Base-by-base conservation (phyloP, 1,284 basidiomycete genomes). In the Sphaerobolus stellatus region DNA sequence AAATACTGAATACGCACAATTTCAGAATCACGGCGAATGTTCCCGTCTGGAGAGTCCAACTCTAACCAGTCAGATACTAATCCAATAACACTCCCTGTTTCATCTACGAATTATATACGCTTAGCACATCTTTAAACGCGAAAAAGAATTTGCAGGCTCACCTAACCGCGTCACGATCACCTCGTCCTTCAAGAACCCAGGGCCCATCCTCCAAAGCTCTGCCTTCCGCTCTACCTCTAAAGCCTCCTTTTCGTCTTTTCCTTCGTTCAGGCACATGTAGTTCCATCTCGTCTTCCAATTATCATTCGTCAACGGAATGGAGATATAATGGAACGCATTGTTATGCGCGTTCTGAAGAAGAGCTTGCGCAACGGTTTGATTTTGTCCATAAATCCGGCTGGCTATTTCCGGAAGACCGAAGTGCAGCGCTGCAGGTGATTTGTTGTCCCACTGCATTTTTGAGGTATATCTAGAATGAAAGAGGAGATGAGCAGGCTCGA, bases 21-120 rank as follows among this genome's bases (percentile, higher is more conserved):
- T 73, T 98, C 97, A 50, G 94, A 90, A 67, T 99, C 97, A 63
- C 96, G 91, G 44, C 97, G 84, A 56, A 99, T 89, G 75, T 95
- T 95, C 66, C 95, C 92, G 70, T 98, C 94, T 1, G 82, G 75
- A 11, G 93, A 88, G 72, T 99, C 97, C 38, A 99, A 79, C 69
- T 98, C 93, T 11, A 99, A 78, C 97, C 97, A 99, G 56, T 92
- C 90, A 14, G 94, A 93, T 8, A 90, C 80, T 64, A 97, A 79
- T 3, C 80, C 88, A 18, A 91, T 81, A 22, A 92, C 76, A 31
- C 80, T 80, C 56, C 91, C 86, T 2, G 90, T 86, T 68, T 99
- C 95, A 68, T 96, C 93, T 93, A 62, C 34, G 30, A 43, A 41
- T 46, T 16, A 27, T 4, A 43, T 38, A 24, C 31, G 50, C n/a